Base-by-base conservation (phyloP, 305 asterid species). In the Fraxinus paxiana region DNA sequence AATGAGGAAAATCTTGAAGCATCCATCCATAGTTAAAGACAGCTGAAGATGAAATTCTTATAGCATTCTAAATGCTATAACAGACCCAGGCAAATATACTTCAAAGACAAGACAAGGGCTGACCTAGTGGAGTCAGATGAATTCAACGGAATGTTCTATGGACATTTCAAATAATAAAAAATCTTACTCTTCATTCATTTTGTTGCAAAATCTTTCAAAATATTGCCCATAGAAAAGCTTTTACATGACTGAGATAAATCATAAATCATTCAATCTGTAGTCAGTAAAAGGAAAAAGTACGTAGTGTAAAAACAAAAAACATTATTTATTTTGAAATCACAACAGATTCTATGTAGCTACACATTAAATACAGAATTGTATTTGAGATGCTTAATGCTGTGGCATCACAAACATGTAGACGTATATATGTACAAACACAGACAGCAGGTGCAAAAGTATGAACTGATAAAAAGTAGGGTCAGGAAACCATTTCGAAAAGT, bases 11-110 rank as follows among this genome's bases (percentile, higher is more conserved):
- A 61, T 61, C 70, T 61, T 61, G 70, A 61, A 38, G 48, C 69
- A 56, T 20, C 69, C 38, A 78, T 75, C 76, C 31, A 35, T 8
- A 75, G 72, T 51, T 17, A 8, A 5, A 28, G 51, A 54, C 79
- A 43, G 63, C 82, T 22, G 51, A 80, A 72, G 59, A 80, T 38
- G 10, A 38, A 48, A 17, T 59, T 81, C 75, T 69, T 67, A 26
- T 20, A 46, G 46, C 28, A 77, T 15, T 48, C 78, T 46, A 75
- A 26, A 73, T 43, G 54, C 17, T 34, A 76, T 63, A 54, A 61
- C 61, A 6, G 79, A 43, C 72, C 61, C 71, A 37, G 26, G 43
- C 33, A n/a, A 79, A 51, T 34, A n/a, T 20, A 46, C 73, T 61
- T 61, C 38, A 46, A 76, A 75, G 35, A 67, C 70, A 8, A 22